Percentiles rank a stretch among this genome's conserved stretches.
These are phyloP conservation scores for Colletotrichum costaricense DNA, from an alignment of 2,329 filamentous ascomycete species.

Conservation along the genomic window DNA sequence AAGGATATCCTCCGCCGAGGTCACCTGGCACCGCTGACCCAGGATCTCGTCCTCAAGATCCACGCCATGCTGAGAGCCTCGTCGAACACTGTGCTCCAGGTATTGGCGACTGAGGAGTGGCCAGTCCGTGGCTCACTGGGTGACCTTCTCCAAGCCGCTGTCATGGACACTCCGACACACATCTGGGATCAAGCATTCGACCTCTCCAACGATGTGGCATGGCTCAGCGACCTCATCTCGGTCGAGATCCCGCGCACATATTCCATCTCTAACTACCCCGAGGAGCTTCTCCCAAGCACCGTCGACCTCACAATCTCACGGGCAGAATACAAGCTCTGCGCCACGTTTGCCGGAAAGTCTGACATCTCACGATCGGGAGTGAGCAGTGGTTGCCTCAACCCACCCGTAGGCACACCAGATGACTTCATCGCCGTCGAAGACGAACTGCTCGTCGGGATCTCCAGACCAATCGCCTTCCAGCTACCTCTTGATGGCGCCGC, in stretches of 20 bases:
- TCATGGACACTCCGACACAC: constrained; percentile 57
- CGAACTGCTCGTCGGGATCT: constrained; percentile 63
- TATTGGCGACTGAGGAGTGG: constrained; percentile 62
- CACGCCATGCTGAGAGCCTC: constrained; percentile 61
- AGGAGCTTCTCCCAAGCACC: constrained; percentile 61
- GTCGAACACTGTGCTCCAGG: constrained; percentile 59
- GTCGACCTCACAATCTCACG: constrained; percentile 64
- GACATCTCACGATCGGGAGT: constrained; percentile 56
- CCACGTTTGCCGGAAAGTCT: constrained; percentile 50
- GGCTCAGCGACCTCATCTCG: constrained; percentile 58
- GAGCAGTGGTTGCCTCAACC: constrained; percentile 66
- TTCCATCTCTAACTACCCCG: constrained; percentile 61
- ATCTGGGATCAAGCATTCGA: constrained; percentile 64
- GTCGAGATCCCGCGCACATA: constrained; percentile 65
- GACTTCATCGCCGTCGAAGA: constrained; percentile 55
- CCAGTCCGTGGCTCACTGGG: constrained; percentile 62
- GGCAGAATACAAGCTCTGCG: constrained; percentile 60
- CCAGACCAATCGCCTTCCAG: constrained; percentile 62
- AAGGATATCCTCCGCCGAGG: constrained; percentile 62
- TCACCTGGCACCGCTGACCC: constrained; percentile 63
- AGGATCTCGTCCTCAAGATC: constrained; percentile 60
- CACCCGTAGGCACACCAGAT: constrained; percentile 50
- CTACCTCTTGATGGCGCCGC: constrained; percentile 61
- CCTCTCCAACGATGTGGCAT: constrained; percentile 52
- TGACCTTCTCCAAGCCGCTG: constrained; percentile 60